phyloP scores from a whole-genome alignment of 2,329 filamentous ascomycete species.

The Chaetomium olivaceum region DNA sequence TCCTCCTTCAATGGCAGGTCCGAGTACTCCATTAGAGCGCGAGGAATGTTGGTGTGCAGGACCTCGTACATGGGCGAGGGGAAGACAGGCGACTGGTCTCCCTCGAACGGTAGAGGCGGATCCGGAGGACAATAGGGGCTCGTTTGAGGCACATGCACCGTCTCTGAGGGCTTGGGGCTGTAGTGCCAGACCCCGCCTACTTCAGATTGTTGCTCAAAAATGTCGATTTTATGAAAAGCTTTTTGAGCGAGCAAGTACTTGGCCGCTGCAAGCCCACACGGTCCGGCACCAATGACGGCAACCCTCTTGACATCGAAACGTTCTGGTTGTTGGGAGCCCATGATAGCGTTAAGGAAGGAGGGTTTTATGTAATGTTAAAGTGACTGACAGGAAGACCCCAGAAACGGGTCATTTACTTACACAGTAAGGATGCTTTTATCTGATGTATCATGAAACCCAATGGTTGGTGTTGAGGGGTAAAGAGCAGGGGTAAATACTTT shows the following conservation, averaged over 20 bases:
- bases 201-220: constrained; percentile 78
- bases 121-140: constrained; percentile 63
- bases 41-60: constrained; percentile 85
- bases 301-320: constrained; percentile 59
- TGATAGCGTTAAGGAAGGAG: constrained; percentile 16
- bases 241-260: constrained; percentile 76
- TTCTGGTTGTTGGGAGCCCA: constrained; percentile 32
- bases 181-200: constrained; percentile 90
- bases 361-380: neutral
- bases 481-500: neutral
- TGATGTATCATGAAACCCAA: neutral
- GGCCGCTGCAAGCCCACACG: constrained; percentile 74
- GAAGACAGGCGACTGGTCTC: constrained; percentile 57
- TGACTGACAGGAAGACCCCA: neutral
- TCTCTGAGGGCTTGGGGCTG: constrained; percentile 51
- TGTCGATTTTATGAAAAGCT: constrained; percentile 65
- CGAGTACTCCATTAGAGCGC: constrained; percentile 76
- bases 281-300: constrained; percentile 81
- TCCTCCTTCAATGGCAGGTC: constrained; percentile 66
- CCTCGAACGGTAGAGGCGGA: constrained; percentile 55
- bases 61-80: constrained; percentile 81
- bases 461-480: constrained; percentile 3
- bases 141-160: constrained; percentile 66
- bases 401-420: neutral
- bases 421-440: too few species aligned